Percentiles rank a stretch among this genome's conserved stretches.
Evolutionary conservation across 257 asterid genomes (phyloP).

Genomic region (Nicotiana benthamiana): DNA sequence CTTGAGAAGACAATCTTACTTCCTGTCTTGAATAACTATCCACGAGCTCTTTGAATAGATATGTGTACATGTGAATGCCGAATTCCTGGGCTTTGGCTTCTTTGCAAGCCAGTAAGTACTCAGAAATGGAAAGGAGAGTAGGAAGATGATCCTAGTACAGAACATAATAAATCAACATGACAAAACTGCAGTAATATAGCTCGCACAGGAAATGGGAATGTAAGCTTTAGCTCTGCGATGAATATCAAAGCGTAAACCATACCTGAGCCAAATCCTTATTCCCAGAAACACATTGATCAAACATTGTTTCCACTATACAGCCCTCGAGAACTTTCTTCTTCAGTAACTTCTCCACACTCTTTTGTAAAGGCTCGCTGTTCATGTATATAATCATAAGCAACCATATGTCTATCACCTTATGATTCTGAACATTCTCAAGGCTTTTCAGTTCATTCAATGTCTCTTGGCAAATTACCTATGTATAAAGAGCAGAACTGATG

Average conservation of each 20-base stretch:
- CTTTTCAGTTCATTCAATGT: constrained; percentile 64
- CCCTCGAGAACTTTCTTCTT: constrained; percentile 76
- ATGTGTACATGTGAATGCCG: constrained; percentile 60
- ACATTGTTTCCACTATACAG: constrained; percentile 53
- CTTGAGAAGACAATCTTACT: constrained; percentile 37
- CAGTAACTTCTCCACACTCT: constrained; percentile 57
- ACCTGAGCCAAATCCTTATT: constrained; percentile 71
- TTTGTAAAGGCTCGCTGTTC: constrained; percentile 59
- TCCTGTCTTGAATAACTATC: constrained; percentile 76
- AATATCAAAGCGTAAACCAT: constrained; percentile 9
- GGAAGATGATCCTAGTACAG: constrained; percentile 61
- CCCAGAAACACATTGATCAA: constrained; percentile 59
- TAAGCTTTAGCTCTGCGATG: not conserved
- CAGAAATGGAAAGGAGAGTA: constrained; percentile 59
- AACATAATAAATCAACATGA: constrained; percentile 15
- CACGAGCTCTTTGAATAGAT: constrained; percentile 55
- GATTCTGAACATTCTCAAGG: constrained; percentile 55
- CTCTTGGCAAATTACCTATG: constrained; percentile 67
- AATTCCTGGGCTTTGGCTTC: constrained; percentile 57
- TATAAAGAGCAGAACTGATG: constrained; percentile 4
- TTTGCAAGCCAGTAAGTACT: constrained; percentile 69
- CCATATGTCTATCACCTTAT: constrained; percentile 81
- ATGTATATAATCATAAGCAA: constrained; percentile 50
- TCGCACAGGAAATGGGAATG: not conserved
- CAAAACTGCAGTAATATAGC: not conserved